Evolutionary conservation across 305 asterid genomes (phyloP), one percentile per base, ranked within the genome.

Genomic region (Withania somnifera): DNA sequence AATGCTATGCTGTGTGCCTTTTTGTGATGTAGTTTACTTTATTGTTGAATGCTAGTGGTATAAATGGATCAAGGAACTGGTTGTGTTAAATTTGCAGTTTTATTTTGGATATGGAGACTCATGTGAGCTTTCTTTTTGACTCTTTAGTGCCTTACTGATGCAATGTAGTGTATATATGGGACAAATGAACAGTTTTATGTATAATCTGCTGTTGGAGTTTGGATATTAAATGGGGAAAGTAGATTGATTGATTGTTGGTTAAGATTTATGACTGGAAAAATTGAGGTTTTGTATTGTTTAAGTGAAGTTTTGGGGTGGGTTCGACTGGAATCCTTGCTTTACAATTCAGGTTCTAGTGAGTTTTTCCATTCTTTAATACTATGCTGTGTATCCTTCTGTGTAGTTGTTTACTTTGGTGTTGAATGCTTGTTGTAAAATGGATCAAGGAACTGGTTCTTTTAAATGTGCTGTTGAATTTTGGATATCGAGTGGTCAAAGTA

Each of bases 81-180:
- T 28, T 50, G 40, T 36, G 40, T 36, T 36, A 36, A 66, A n/a
- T 66, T 17, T n/a, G 15, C 63, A 34, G 76, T 66, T 34, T 50
- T 34, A 66, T n/a, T 66, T 66, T 66, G 51, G 51, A 66, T 34
- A n/a, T 91, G 26, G 89, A 87, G 83, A 87, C 91, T 83, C 92
- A 90, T 11, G 97, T 95, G 76, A 91, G 97, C 82, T 63, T 77
- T 50, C 81, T 45, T 40, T 83, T 53, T 60, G 11, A 79, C 61
- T 81, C 11, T 81, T 80, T 52, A 6, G 58, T 34, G 54, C n/a
- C 34, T 54, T 15, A 13, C 36, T 28, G 61, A 34, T 30, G 28
- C 32, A 14, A 57, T 82, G 22, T 79, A 22, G 47, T 19, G 32
- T 54, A 11, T 76, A 7, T 17, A 58, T 84, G 45, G 52, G 45